Percentiles rank a stretch among this genome's conserved stretches.
These are phyloP conservation scores for Sextonia rubra DNA, from an alignment of 164 flowering plant species.

Conservation along the genomic window DNA sequence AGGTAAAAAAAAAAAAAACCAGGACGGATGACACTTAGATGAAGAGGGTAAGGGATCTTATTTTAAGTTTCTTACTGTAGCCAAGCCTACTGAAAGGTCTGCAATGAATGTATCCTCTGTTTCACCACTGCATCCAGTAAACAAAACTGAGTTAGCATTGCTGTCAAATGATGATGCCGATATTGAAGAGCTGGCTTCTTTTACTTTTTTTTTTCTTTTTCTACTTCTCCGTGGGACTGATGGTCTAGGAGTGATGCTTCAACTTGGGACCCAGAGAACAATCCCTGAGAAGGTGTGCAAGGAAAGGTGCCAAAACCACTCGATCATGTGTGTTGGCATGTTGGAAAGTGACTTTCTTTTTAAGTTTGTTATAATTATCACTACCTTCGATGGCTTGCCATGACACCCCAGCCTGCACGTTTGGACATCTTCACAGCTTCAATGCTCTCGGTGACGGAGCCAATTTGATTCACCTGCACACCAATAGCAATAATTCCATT, in stretches of 20 bases:
- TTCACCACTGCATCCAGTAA: slow-evolving; percentile 34
- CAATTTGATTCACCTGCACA: slow-evolving; percentile 37
- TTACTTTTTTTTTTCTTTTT: no score
- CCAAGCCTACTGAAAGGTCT: slow-evolving; percentile 45
- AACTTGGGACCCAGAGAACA: no score
- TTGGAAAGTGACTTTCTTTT: neutral
- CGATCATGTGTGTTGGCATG: no score
- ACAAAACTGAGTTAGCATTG: slow-evolving; percentile 1
- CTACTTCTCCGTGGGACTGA: no score
- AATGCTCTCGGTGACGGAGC: slow-evolving; percentile 42
- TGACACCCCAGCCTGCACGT: slow-evolving; percentile 43
- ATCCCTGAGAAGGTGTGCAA: no score
- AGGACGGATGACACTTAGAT: no score
- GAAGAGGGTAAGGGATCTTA: neutral
- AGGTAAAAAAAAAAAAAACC: no score
- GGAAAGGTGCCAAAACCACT: no score
- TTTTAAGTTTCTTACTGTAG: slow-evolving; percentile 24
- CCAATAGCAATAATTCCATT: neutral
- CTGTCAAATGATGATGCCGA: neutral
- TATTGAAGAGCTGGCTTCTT: neutral
- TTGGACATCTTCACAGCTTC: slow-evolving; percentile 43
- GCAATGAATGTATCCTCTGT: slow-evolving; percentile 50
- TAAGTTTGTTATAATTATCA: no score
- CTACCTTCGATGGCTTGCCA: slow-evolving; percentile 42
- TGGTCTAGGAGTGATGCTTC: no score